Evolutionary conservation across 2,329 filamentous ascomycete genomes (phyloP).

Genomic region (Didymella lethalis): DNA sequence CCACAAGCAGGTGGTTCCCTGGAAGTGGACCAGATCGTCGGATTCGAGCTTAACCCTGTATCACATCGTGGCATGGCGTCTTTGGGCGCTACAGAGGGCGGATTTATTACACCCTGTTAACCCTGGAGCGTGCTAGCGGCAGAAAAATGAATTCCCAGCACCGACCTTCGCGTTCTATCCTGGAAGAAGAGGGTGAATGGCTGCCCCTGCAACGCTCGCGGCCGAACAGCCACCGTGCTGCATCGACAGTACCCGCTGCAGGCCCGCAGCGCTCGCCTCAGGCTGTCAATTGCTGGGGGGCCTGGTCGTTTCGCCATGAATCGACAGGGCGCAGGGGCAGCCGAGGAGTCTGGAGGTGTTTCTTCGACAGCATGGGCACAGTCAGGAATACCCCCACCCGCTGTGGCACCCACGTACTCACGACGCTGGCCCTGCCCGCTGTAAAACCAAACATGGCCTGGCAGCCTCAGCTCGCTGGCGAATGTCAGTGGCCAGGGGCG

Average conservation of each 20-base stretch:
- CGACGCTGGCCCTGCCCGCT: constrained; percentile 24
- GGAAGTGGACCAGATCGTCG: constrained; percentile 51
- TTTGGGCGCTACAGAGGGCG: constrained; percentile 33
- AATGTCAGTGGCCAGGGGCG: constrained; percentile 5
- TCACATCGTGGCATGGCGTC: constrained; percentile 52
- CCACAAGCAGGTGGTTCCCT: constrained; percentile 40
- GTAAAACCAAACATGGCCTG: constrained; percentile 38
- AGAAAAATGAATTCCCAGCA: constrained; percentile 39
- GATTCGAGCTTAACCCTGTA: constrained; percentile 50
- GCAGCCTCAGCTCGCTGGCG: constrained; percentile 29
- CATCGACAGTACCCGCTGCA: constrained; percentile 29
- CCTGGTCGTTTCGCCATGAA: constrained; percentile 41
- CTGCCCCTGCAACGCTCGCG: constrained; percentile 31
- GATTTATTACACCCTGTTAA: constrained; percentile 10
- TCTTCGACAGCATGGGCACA: constrained; percentile 36
- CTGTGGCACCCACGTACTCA: constrained; percentile 21
- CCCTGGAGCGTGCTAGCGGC: constrained; percentile 29
- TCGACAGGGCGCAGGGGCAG: constrained; percentile 36
- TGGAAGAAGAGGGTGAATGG: constrained; percentile 31
- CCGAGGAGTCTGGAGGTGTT: constrained; percentile 28
- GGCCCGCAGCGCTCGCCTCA: constrained; percentile 35
- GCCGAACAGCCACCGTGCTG: constrained; percentile 25
- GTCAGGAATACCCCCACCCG: constrained; percentile 41
- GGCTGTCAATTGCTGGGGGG: constrained; percentile 30
- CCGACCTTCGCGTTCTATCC: constrained; percentile 38